phyloP scores from a whole-genome alignment of 2,329 filamentous ascomycete species.

The Fusarium compactum region DNA sequence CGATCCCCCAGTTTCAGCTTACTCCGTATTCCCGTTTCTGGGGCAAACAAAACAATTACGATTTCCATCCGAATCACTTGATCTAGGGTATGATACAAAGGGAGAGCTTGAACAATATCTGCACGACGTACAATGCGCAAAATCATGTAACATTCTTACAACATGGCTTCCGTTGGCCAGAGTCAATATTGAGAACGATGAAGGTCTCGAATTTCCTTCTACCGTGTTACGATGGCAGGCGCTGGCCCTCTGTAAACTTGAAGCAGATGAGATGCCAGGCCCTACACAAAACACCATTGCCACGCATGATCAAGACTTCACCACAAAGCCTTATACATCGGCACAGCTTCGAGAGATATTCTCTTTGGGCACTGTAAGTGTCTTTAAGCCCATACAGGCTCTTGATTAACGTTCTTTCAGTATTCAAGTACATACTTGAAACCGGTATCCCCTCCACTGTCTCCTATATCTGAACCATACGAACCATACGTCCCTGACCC shows the following conservation, averaged over 20 bases:
- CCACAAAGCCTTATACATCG: background rate
- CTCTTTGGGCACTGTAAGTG: conserved; percentile 15
- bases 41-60: conserved; percentile 20
- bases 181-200: conserved; percentile 42
- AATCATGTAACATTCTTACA: conserved; percentile 34
- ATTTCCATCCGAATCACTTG: conserved; percentile 42
- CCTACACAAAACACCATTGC: background rate
- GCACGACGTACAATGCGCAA: conserved; percentile 30
- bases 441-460: conserved; percentile 48
- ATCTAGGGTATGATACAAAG: conserved; percentile 39
- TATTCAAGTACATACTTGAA: conserved; percentile 3
- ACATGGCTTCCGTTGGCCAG: conserved; percentile 51
- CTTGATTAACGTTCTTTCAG: conserved; percentile 11
- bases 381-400: background rate
- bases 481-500: conserved; percentile 40
- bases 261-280: conserved; percentile 37
- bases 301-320: background rate
- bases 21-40: conserved; percentile 3
- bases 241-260: conserved; percentile 46
- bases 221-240: conserved; percentile 37
- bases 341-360: conserved; percentile 14
- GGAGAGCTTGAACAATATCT: conserved; percentile 43
- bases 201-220: conserved; percentile 47
- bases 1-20: background rate
- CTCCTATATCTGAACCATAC: conserved; percentile 39